phyloP scores from a whole-genome alignment of 495 filamentous ascomycete species.

The Xylaria intraflava region DNA sequence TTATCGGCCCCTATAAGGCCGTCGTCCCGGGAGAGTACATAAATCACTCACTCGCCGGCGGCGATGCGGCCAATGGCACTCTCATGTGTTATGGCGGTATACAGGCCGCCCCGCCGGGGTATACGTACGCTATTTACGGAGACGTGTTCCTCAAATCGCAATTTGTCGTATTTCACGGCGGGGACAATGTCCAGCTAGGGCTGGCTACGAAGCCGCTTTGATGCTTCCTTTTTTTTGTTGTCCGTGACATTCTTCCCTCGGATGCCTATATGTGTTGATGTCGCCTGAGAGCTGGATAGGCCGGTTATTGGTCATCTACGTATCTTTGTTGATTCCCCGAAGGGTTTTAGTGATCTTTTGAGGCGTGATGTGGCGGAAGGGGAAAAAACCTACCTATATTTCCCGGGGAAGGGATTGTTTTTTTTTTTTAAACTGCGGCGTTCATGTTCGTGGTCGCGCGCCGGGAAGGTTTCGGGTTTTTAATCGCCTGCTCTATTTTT shows the following conservation, averaged over 20 bases:
- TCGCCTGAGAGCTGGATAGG: neutral
- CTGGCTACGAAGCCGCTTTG: constrained; percentile 49
- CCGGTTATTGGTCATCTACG: neutral
- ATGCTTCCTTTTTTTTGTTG: neutral
- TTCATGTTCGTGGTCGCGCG: too few relatives aligned
- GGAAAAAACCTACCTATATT: too few relatives aligned
- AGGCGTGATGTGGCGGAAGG: too few relatives aligned
- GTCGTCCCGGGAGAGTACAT: constrained; percentile 55
- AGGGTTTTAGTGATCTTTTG: too few relatives aligned
- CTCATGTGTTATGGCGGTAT: constrained; percentile 64
- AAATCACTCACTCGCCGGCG: constrained; percentile 48
- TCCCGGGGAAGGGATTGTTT: too few relatives aligned
- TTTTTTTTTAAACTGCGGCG: too few relatives aligned
- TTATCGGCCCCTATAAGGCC: constrained; percentile 50
- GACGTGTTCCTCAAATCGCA: constrained; percentile 81
- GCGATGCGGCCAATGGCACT: constrained; percentile 31
- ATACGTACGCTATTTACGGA: constrained; percentile 68
- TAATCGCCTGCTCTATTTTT: too few relatives aligned
- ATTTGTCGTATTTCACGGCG: constrained; percentile 68
- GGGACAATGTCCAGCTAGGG: constrained; percentile 47
- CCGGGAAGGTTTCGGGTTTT: too few relatives aligned
- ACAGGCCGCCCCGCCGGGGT: constrained; percentile 50
- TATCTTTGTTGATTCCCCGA: too few relatives aligned
- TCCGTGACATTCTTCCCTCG: too few relatives aligned
- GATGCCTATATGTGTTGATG: too few relatives aligned